phyloP scores from a whole-genome alignment of 441 rosid genomes.

The Pelargonium australe region DNA sequence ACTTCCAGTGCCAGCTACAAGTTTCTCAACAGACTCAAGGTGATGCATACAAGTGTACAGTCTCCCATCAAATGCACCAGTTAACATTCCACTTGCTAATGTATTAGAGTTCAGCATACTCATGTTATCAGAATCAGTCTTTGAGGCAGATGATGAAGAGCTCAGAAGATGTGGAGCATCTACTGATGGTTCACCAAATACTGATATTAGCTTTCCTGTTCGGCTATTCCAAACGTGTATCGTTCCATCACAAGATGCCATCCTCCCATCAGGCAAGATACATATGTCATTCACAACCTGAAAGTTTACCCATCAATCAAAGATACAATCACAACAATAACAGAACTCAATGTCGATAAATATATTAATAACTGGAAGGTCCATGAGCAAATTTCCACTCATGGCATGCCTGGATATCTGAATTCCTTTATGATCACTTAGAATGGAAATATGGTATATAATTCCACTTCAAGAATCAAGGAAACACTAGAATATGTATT shows the following conservation, averaged over 20 bases:
- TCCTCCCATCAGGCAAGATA: slow-evolving; percentile 64
- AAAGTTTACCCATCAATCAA: slow-evolving; percentile 31
- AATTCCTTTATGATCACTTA: no score
- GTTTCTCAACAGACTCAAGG: slow-evolving; percentile 56
- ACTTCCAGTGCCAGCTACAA: slow-evolving; percentile 77
- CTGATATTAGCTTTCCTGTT: slow-evolving; percentile 63
- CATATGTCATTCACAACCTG: slow-evolving; percentile 88
- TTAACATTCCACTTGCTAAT: slow-evolving; percentile 62
- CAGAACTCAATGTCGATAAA: background rate
- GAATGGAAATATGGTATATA: no score
- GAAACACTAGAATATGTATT: no score
- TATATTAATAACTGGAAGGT: background rate
- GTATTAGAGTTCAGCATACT: slow-evolving; percentile 52
- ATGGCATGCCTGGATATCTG: background rate
- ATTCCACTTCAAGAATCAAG: no score
- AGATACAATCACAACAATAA: slow-evolving; percentile 19
- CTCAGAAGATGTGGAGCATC: slow-evolving; percentile 48
- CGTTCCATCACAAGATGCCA: slow-evolving; percentile 95
- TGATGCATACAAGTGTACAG: slow-evolving; percentile 84
- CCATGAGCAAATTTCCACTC: background rate
- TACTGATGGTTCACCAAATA: slow-evolving; percentile 60
- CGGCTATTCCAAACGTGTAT: slow-evolving; percentile 86
- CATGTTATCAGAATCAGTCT: slow-evolving; percentile 39
- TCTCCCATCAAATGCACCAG: slow-evolving; percentile 63
- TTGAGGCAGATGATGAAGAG: slow-evolving; percentile 39